Conservation (phyloP, 345 rosid species). For the Erysimum cheiranthoides region DNA sequence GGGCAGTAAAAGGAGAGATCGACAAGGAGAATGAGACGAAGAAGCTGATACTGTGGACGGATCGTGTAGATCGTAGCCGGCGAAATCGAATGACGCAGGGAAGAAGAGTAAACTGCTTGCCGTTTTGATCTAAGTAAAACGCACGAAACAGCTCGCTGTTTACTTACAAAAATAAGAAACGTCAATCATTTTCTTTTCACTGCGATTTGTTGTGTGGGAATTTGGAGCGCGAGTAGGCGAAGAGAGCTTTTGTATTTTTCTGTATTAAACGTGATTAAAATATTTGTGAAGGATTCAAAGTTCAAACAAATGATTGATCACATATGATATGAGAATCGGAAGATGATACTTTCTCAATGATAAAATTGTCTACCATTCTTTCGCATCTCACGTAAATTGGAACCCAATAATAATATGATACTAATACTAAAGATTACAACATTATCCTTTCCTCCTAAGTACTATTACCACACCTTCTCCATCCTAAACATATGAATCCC, state of each 20-base stretch:
- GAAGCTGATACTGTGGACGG: slow-evolving; percentile 24
- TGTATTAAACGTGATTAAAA: neutral
- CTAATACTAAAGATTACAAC: slow-evolving; percentile 42
- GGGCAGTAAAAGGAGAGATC: slow-evolving; percentile 25
- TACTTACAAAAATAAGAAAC: slow-evolving; percentile 11
- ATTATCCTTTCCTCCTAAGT: slow-evolving; percentile 38
- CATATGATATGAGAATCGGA: neutral
- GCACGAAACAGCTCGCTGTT: slow-evolving; percentile 26
- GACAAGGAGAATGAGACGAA: slow-evolving; percentile 37
- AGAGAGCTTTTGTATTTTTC: neutral
- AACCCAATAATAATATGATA: slow-evolving; percentile 34
- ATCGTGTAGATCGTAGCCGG: slow-evolving; percentile 36
- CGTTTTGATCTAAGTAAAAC: slow-evolving; percentile 1
- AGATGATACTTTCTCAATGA: neutral
- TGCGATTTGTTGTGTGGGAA: neutral
- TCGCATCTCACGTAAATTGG: slow-evolving; percentile 14
- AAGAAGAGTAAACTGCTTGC: slow-evolving; percentile 34
- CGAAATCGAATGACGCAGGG: slow-evolving; percentile 33
- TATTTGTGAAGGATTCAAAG: neutral
- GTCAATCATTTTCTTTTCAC: neutral
- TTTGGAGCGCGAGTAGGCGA: neutral
- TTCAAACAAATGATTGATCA: neutral
- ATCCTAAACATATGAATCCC: slow-evolving; percentile 43
- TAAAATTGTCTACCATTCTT: slow-evolving; percentile 3
- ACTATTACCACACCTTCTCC: slow-evolving; percentile 34